These are phyloP conservation scores for Panaeolus cyanescens DNA, from an alignment of 768 basidiomycete species.

Conservation along the genomic window DNA sequence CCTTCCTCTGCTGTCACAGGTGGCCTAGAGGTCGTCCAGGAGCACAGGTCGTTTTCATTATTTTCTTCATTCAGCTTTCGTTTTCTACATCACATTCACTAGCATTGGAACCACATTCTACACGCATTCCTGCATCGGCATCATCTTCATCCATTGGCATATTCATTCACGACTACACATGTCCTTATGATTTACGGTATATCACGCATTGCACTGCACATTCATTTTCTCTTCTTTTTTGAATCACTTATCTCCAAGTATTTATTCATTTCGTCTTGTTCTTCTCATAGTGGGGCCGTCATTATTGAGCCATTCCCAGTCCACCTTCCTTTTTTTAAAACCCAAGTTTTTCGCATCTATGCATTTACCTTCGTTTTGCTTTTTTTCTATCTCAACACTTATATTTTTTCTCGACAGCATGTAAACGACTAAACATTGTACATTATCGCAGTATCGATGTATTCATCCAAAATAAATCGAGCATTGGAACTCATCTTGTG, in stretches of 20 bases:
- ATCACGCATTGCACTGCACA: not conserved
- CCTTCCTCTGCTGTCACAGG: not conserved
- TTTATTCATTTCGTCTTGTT: constrained; percentile 1
- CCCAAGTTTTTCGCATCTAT: not conserved
- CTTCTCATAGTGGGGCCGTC: not conserved
- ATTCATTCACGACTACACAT: not conserved
- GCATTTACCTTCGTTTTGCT: not conserved
- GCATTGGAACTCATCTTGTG: constrained; percentile 1
- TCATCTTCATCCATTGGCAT: not conserved
- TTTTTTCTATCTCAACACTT: not conserved
- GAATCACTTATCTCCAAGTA: not conserved
- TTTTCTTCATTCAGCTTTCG: not conserved
- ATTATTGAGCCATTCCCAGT: constrained; percentile 5
- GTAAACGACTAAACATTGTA: not conserved
- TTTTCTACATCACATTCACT: not conserved
- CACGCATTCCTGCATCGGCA: not conserved
- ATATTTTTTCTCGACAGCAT: constrained; percentile 10
- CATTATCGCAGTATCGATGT: not conserved
- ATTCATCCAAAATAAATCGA: not conserved
- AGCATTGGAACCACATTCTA: constrained; percentile 1
- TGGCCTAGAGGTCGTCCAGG: not conserved
- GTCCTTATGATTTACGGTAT: not conserved
- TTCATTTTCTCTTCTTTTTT: too few relatives aligned
- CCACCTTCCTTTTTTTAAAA: not conserved
- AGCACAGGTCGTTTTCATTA: constrained; percentile 1